Evolutionary conservation across 192 early-diverging fungal species (phyloP), one percentile per base, ranked within the genome.

Genomic region (Jimgerdemannia lactiflua): DNA sequence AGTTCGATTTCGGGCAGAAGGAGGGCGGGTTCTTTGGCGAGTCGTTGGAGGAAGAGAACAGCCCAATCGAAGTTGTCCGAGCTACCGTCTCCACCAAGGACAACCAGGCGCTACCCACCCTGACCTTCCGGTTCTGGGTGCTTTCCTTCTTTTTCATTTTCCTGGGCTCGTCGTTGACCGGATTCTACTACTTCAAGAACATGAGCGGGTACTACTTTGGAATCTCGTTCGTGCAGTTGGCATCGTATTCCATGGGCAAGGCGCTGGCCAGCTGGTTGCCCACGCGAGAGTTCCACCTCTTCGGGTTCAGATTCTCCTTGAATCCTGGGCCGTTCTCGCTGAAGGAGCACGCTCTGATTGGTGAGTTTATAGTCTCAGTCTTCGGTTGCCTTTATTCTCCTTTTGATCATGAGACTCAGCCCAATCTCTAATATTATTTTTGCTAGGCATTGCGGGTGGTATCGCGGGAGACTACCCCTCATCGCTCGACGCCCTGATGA

Each of bases 251-350:
- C 6, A 70, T 91, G 4, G 96, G 96, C 2, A 81, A 85, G 4
- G 67, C 93, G 29, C 72, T 93, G 77, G 92, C 91, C 8, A 77
- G 80, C 39, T 72, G 90, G 11, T 71, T 96, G 65, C 94, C 93
- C 10, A 82, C 79, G 10, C 74, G 78, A 39, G 85, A 80, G 19
- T 79, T 91, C 72, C 65, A 69, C n/a, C 67, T 86, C 0, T 89
- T 89, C 73, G 83, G 88, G n/a, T 80, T 70, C 63, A 79, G 79
- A n/a, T 83, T 79, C 54, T 75, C 69, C 14, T 85, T 95, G 42
- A 97, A 97, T 74, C 92, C 93, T 0, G 95, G 95, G 0, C 95
- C 92, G 14, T 97, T 97, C 85, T 89, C 85, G 72, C 89, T 95
- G 76, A 98, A 98, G 79, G 96, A 95, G 74, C 94, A 96, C 77